phyloP scores from a whole-genome alignment of 805 yeast genomes.

The Clavispora carvajalis region DNA sequence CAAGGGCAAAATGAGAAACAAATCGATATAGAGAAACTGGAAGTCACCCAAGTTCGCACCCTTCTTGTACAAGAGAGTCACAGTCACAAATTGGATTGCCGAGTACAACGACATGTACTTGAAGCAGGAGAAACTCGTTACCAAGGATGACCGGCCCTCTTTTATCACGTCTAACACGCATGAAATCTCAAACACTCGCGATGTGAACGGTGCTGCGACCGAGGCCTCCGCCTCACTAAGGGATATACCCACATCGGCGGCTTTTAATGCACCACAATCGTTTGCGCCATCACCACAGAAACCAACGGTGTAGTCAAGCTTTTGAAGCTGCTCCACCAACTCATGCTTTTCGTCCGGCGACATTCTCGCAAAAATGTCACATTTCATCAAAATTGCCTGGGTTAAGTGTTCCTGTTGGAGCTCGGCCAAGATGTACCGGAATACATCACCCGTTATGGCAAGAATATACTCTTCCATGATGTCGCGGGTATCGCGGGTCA shows the following conservation, averaged over 20 bases:
- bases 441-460: slow-evolving; percentile 92
- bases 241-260: slow-evolving; percentile 96
- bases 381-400: slow-evolving; percentile 59
- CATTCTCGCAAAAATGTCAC: slow-evolving; percentile 90
- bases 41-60: slow-evolving; percentile 96
- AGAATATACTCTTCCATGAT: slow-evolving; percentile 45
- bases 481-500: slow-evolving; percentile 17
- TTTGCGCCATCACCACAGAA: slow-evolving; percentile 99
- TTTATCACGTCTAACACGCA: slow-evolving; percentile 88
- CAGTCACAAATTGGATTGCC: slow-evolving; percentile 91
- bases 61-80: slow-evolving; percentile 74
- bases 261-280: slow-evolving; percentile 97
- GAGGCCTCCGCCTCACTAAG: slow-evolving; percentile 97
- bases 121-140: slow-evolving; percentile 94
- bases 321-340: slow-evolving; percentile 79
- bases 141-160: slow-evolving; percentile 93
- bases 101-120: slow-evolving; percentile 96
- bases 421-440: slow-evolving; percentile 66
- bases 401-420: slow-evolving; percentile 38
- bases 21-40: slow-evolving; percentile 91
- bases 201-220: slow-evolving; percentile 97
- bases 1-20: slow-evolving; percentile 84
- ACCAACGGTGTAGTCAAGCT: slow-evolving; percentile 85
- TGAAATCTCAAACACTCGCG: slow-evolving; percentile 81
- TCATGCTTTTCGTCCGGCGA: slow-evolving; percentile 99